Base-by-base conservation (phyloP, 768 basidiomycete species). In the Tulasnella sp. region DNA sequence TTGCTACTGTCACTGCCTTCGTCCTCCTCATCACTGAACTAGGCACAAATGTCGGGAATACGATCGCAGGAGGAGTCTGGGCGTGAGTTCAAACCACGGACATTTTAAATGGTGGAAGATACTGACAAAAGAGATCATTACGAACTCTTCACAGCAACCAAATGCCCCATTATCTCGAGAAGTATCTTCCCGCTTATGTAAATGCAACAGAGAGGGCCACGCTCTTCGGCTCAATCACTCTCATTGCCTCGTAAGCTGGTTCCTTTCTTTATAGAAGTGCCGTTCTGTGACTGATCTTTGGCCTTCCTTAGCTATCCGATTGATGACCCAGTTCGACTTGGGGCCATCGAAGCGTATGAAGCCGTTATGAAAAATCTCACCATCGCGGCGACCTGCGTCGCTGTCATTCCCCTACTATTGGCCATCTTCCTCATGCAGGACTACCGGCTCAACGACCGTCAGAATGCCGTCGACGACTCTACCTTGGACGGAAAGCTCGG, bases 11-110 rank as follows among this genome's bases (percentile, higher is more conserved):
- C 45, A 86, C 82, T 5, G 83, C 83, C 0, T 70, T 84, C 53
- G 80, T 86, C 4, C 69, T 86, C n/a, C 74, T 87, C 15, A 67
- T 84, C 47, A 83, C 84, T 0, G 84, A 87, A 66, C 77, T 85
- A 50, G 85, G 85, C 9, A 82, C 80, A 24, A 78, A 79, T 11
- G 77, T 83, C 23, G 85, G 85, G 27, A 77, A 73, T n/a, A 82
- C 82, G 8, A 74, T 80, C 56, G 81, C 82, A 77, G 56, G 62
- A 34, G 61, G 30, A 19, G 45, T 70, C 24, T 63, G 24, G 47
- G 32, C 51, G 32, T 52, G 1, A n/a, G 60, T 61, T 21, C 13
- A 24, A 11, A 30, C 61, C 30, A 21, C 27, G 48, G 13, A 29
- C 17, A 17, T 45, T 51, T 52, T 17, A 9, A 44, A 26, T 5